These are phyloP conservation scores for Eimeria praecox DNA, from an alignment of 169 alveolate species.

Conservation along the genomic window DNA sequence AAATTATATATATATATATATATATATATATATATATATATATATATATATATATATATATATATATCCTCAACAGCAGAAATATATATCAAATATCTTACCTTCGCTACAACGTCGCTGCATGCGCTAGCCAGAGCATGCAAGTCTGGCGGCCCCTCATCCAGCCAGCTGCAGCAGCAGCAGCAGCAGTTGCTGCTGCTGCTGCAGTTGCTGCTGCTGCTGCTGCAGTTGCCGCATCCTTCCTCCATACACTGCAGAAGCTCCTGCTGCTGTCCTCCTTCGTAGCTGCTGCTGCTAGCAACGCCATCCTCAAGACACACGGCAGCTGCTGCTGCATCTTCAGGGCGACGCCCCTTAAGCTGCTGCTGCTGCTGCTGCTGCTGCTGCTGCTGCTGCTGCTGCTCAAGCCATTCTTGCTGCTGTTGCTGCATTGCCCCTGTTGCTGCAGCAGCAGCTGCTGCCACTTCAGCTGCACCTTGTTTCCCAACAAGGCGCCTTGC, in stretches of 20 bases:
- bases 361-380: conserved; percentile 67
- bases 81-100: too few species aligned
- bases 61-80: too few species aligned
- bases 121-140: conserved; percentile 4
- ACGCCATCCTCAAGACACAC: background rate
- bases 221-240: conserved; percentile 22
- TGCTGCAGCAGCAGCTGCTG: conserved; percentile 58
- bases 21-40: too few species aligned
- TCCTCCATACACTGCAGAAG: background rate
- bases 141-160: background rate
- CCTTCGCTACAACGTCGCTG: background rate
- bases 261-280: conserved; percentile 14
- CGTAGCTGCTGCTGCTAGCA: conserved; percentile 5
- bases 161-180: conserved; percentile 23
- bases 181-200: conserved; percentile 26
- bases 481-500: conserved; percentile 45
- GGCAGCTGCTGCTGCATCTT: background rate
- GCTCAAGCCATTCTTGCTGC: conserved; percentile 27
- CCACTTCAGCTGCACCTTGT: conserved; percentile 62
- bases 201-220: too few species aligned
- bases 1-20: too few species aligned
- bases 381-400: conserved; percentile 8
- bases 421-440: conserved; percentile 65
- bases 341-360: background rate
- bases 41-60: too few species aligned